Percentiles rank a stretch among this genome's conserved stretches.
Evolutionary conservation across 1,284 basidiomycete genomes (phyloP).

Genomic region (Caloboletus firmus): DNA sequence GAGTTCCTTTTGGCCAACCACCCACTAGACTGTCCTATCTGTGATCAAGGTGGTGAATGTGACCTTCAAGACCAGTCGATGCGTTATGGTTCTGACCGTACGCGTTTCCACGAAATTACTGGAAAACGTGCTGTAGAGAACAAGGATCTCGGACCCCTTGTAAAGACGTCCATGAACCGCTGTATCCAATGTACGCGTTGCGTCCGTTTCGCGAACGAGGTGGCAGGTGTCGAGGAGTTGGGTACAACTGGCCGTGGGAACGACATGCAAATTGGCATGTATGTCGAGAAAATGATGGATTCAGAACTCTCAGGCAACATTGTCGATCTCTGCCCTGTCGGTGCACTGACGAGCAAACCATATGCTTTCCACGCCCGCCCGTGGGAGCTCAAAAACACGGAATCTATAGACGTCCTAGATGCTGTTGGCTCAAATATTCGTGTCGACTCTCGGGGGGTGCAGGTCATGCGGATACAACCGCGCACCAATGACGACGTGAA

Average conservation of each 20-base stretch:
- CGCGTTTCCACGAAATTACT: constrained; percentile 96
- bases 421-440: constrained; percentile 98
- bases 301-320: constrained; percentile 98
- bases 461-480: constrained; percentile 97
- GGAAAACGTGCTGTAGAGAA: constrained; percentile 99
- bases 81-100: constrained; percentile 97
- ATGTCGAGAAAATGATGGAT: constrained; percentile 97
- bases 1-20: constrained; percentile 98
- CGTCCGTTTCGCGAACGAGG: constrained; percentile 98
- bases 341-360: constrained; percentile 96
- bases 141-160: constrained; percentile 96
- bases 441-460: constrained; percentile 92
- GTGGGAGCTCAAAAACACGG: constrained; percentile 99
- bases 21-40: constrained; percentile 97
- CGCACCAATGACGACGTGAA: constrained; percentile 98
- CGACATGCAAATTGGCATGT: constrained; percentile 98
- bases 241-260: constrained; percentile 98
- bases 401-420: constrained; percentile 96
- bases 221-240: constrained; percentile 96
- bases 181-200: constrained; percentile 99
- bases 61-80: constrained; percentile 99
- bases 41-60: constrained; percentile 98
- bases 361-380: constrained; percentile 97
- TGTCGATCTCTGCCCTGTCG: constrained; percentile 96
- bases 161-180: constrained; percentile 99